Base-by-base conservation (phyloP, 208 protist species). In the Tritrichomonas foetus region DNA sequence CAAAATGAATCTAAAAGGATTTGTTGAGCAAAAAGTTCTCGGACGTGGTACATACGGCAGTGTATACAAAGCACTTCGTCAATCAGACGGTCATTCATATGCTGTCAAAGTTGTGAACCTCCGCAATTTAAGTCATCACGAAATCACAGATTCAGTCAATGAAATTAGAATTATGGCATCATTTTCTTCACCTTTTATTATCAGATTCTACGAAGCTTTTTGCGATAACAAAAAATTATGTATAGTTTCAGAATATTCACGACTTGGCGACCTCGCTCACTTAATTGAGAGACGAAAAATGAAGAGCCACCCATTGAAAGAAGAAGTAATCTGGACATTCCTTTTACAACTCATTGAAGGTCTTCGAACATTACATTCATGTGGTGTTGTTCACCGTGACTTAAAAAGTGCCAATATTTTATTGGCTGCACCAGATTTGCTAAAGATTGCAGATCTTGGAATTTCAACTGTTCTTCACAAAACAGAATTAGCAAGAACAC, bases 141-240 rank as follows among this genome's bases (percentile, higher is more conserved):
- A 95, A 44, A 66, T 75, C 36, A 95, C 96, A 74, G 96, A 97
- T 50, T 94, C 96, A 30, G 94, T 97, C n/a, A 97, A 97, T 93
- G 96, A 97, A 75, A 95, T 97, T 92, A 94, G 96, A 47, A 39
- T 97, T n/a, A 94, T 97, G n/a, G 95, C 95, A 49, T 96, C 93
- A 30, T 41, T 97, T 0, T 78, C 36, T 41, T 94, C 95, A 93
- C 95, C 94, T 16, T 94, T 95, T 92, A 94, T 97, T n/a, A 95
- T 96, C 33, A 8, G 89, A 55, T 97, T 96, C 66, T 94, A 94
- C 39, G 96, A 97, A 55, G 94, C 95, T 0, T 97, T 97, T 55
- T 93, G 96, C 22, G 95, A 96, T 39, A 89, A 96, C 30, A 95
- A 95, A 50, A 95, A 96, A 64, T 92, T 97, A 16, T 96, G 93